Base-by-base conservation (phyloP, 208 protist species). In the Leishmania gerbilli region DNA sequence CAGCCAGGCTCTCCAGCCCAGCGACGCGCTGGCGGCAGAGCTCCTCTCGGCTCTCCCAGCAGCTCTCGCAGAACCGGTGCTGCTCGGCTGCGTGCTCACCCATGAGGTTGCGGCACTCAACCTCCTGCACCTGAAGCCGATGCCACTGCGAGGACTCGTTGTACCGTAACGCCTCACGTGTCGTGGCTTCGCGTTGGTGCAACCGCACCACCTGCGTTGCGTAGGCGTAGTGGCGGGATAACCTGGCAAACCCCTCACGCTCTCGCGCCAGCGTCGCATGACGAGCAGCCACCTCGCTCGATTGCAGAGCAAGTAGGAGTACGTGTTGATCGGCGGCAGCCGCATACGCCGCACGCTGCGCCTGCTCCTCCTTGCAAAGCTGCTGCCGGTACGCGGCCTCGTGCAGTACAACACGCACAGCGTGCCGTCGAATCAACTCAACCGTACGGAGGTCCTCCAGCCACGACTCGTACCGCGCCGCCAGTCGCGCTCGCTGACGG, bases 201-300 rank as follows among this genome's bases (percentile, higher is more conserved):
- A 91, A 68, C 13, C 68, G 55, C 51, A 75, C 58, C 5, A 81
- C 9, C 37, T 77, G 74, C 8, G 47, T 34, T 6, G 68, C 62
- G 42, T 68, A 71, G 47, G 67, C 79, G 51, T 58, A 72, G 24
- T 51, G 56, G 34, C 71, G 72, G 31, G 27, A 5, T 8, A 91
- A 34, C 1, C 7, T 6, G 1, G 77, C 60, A 45, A 72, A 77
- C 1, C 53, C 75, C 55, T 81, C 86, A 8, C 80, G 53, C 84
- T 91, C 88, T 51, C 24, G 74, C 49, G 86, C 87, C 15, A 74
- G 2, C 6, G 86, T 65, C 3, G 88, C 87, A 34, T 67, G 64
- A n/a, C 90, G 87, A 17, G 83, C 89, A n/a, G 90, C 87, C 9
- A 78, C 79, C 84, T 96, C 92, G 81, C 88, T 89, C 1, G 62